Conservation (phyloP, 768 basidiomycete genomes). For the Boletus patriciae region DNA sequence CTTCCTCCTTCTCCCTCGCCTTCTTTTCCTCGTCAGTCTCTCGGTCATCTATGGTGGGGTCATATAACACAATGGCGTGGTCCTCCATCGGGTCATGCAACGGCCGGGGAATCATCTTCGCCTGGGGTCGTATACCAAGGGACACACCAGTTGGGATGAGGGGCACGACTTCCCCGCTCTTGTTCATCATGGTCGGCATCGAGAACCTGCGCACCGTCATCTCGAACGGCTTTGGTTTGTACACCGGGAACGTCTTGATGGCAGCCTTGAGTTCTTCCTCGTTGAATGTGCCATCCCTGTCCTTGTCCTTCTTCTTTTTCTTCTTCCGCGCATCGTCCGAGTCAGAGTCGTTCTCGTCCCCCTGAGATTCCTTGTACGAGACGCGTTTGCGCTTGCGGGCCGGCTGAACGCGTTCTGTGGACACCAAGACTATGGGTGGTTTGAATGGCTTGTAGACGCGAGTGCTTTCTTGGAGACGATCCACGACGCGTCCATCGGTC, state of each 20-base stretch:
- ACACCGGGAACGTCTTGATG: constrained; percentile 74
- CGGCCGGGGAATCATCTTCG: constrained; percentile 82
- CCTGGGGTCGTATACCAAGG: constrained; percentile 81
- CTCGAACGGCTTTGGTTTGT: constrained; percentile 76
- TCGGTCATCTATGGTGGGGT: constrained; percentile 91
- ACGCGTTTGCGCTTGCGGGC: constrained; percentile 85
- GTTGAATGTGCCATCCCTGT: constrained; percentile 58
- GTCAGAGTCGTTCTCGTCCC: constrained; percentile 58
- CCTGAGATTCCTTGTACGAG: constrained; percentile 75
- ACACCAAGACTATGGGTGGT: constrained; percentile 52
- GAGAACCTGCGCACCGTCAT: constrained; percentile 67
- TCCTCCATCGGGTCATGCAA: constrained; percentile 98
- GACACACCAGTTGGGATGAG: constrained; percentile 64
- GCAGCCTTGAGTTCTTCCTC: constrained; percentile 62
- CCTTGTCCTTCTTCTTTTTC: constrained; percentile 67
- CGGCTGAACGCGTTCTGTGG: constrained; percentile 57
- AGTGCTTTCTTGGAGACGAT: constrained; percentile 67
- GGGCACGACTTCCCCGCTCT: constrained; percentile 61
- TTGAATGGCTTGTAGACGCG: constrained; percentile 83
- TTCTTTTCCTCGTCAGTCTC: constrained; percentile 86
- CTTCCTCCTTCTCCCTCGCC: constrained; percentile 72
- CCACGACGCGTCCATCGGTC: constrained; percentile 63
- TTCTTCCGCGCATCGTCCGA: constrained; percentile 48
- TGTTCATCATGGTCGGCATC: constrained; percentile 76
- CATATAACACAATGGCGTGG: constrained; percentile 95